Percentiles rank a stretch among this genome's conserved stretches.
phyloP scores from a whole-genome alignment of 2,329 filamentous ascomycete species.

The Pseudogymnoascus sp. region DNA sequence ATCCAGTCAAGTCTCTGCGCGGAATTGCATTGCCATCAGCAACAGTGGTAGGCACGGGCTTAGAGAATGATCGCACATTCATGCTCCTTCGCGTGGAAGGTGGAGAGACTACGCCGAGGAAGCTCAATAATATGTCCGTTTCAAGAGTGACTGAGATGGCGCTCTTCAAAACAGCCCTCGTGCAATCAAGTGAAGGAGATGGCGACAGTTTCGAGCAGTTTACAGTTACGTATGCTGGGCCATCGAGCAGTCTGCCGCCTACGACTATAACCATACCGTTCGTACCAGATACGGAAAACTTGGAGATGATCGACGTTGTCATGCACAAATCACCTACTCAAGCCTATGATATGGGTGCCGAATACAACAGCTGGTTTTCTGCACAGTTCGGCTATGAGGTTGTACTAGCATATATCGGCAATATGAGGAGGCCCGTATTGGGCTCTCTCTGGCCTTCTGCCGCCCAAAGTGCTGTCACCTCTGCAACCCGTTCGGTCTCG shows the following conservation, averaged over 20 bases:
- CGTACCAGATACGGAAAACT: conserved; percentile 35
- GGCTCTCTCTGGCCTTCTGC: conserved; percentile 45
- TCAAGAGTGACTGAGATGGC: conserved; percentile 48
- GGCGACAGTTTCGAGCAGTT: conserved; percentile 17
- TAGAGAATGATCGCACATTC: conserved; percentile 59
- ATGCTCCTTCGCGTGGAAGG: conserved; percentile 52
- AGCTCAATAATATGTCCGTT: conserved; percentile 48
- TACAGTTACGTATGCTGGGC: conserved; percentile 32
- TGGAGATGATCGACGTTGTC: conserved; percentile 43
- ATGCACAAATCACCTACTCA: conserved; percentile 51
- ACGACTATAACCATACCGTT: conserved; percentile 40
- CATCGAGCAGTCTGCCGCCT: conserved; percentile 10
- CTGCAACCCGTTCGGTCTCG: conserved; percentile 29
- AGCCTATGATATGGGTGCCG: conserved; percentile 54
- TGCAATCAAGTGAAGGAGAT: conserved; percentile 29
- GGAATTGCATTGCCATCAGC: conserved; percentile 47
- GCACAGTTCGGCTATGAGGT: conserved; percentile 54
- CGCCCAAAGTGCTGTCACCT: conserved; percentile 7
- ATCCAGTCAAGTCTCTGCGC: conserved; percentile 67
- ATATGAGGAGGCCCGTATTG: conserved; percentile 50
- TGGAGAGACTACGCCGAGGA: conserved; percentile 27
- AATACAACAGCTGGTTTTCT: conserved; percentile 59
- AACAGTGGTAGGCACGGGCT: conserved; percentile 51
- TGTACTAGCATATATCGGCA: conserved; percentile 57
- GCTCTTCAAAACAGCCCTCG: conserved; percentile 52